phyloP scores from a whole-genome alignment of 169 alveolate species.

The Ichthyophthirius multifiliis region DNA sequence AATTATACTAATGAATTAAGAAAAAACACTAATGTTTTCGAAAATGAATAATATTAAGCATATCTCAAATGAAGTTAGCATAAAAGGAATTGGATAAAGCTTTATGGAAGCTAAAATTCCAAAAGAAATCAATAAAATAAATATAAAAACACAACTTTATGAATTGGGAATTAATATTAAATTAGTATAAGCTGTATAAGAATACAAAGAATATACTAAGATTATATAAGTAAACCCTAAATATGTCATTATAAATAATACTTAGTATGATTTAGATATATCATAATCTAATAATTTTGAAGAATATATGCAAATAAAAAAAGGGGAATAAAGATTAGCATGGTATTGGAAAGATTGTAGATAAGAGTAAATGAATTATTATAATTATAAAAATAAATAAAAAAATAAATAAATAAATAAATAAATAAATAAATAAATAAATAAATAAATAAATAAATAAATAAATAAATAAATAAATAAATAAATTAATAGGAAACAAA shows the following conservation, averaged over 20 bases:
- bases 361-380: no score
- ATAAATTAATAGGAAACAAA: no score
- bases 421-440: no score
- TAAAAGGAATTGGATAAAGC: background rate
- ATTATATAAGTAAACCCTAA: background rate
- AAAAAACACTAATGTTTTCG: background rate
- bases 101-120: background rate
- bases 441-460: no score
- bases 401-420: no score
- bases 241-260: background rate
- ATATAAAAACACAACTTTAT: no score
- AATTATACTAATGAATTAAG: background rate
- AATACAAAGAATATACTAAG: background rate
- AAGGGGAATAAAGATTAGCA: background rate
- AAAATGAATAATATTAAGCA: background rate
- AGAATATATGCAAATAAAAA: no score
- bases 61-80: background rate
- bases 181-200: background rate
- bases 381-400: no score
- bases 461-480: no score
- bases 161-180: background rate
- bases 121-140: background rate
- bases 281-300: background rate
- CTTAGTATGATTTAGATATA: background rate
- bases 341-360: background rate